Conservation (phyloP, 1,139 yeast species). For the Pichiaceae sp. region DNA sequence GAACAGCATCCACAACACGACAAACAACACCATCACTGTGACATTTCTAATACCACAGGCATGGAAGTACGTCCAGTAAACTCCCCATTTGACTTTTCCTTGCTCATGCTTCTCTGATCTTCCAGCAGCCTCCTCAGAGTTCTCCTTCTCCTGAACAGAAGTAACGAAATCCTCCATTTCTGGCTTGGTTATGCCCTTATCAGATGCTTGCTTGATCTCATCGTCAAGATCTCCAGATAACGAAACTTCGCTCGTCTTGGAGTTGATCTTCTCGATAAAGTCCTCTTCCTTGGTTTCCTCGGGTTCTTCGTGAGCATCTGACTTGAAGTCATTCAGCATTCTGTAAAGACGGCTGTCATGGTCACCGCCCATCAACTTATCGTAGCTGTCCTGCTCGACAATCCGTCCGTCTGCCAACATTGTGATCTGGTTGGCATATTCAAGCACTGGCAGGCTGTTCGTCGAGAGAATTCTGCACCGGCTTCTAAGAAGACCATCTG, state of each 20-base stretch:
- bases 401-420: constrained; percentile 70
- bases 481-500: constrained; percentile 63
- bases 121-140: constrained; percentile 27
- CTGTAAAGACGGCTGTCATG: constrained; percentile 46
- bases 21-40: constrained; percentile 37
- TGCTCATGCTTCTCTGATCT: constrained; percentile 76
- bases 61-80: constrained; percentile 70
- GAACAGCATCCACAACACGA: constrained; percentile 47
- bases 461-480: constrained; percentile 81
- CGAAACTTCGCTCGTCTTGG: constrained; percentile 15
- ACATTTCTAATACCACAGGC: constrained; percentile 77
- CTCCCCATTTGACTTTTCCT: constrained; percentile 88
- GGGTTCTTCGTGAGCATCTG: constrained; percentile 1
- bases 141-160: constrained; percentile 31
- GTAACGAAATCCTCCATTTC: constrained; percentile 17
- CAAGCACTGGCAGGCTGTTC: constrained; percentile 77
- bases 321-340: constrained; percentile 54
- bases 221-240: constrained; percentile 22
- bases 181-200: constrained; percentile 12
- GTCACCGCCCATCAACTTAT: constrained; percentile 37
- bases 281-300: constrained; percentile 13
- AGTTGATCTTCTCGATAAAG: constrained; percentile 6
- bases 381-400: constrained; percentile 66
- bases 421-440: constrained; percentile 65
- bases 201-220: constrained; percentile 21